Evolutionary conservation across 306 rosid genomes (phyloP), one percentile per base, ranked within the genome.

Genomic region (Malus domestica): DNA sequence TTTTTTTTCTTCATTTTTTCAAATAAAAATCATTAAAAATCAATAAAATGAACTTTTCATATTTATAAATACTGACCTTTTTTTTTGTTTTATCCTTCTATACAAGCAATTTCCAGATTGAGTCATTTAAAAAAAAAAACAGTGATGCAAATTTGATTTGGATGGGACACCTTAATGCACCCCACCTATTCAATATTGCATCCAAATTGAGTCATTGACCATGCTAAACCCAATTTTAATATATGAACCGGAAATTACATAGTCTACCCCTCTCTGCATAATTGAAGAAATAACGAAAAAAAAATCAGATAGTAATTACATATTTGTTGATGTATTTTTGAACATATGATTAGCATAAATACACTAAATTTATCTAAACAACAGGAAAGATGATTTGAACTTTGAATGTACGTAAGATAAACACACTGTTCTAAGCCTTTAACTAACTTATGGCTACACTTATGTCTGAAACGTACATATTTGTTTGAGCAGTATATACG

Each of bases 191-290:
- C 20, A 49, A 49, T 49, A 40, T 59, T 55, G n/a, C 68, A 59
- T 38, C 10, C 16, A 59, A 58, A 15, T 58, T 38, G 55, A 72
- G 76, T 40, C 23, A 40, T 73, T 73, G 68, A 73, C 68, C 77
- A 42, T n/a, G 29, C 44, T 73, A 59, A 59, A 23, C 55, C 55
- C 55, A 57, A 1, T 15, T 59, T 15, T 59, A 22, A 46, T 49
- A 49, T 49, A 49, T 8, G 61, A 55, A 60, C 19, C 7, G 68
- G 25, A 40, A 73, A 42, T 60, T 5, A 73, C 44, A 9, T 61
- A 71, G 12, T 40, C 67, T 25, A 5, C 27, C 35, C 66, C 14
- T 57, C 67, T 5, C 54, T 5, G 33, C 68, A 46, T 59, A 73
- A 73, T 73, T 73, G 18, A 73, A 10, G 10, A 42, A 73, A 35